Base-by-base conservation (phyloP, 768 basidiomycete genomes). In the Leccinum variicolor region DNA sequence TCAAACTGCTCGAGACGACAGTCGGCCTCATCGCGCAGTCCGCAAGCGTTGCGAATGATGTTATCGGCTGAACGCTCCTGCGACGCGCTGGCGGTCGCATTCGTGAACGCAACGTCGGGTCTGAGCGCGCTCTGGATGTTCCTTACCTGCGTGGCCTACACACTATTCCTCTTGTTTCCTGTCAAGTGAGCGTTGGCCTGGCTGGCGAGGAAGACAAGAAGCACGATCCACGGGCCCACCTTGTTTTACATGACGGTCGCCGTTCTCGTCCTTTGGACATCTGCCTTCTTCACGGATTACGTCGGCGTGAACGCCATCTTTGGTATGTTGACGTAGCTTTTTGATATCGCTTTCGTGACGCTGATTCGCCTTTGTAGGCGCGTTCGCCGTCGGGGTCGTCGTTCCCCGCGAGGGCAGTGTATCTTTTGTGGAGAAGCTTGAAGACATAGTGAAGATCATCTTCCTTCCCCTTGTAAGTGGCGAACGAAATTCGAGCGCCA, bases 231-330 rank as follows among this genome's bases (percentile, higher is more conserved):
- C 47, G 90, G 90, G 0, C 96, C 96, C 0, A 87, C 90, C 0
- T 85, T 94, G 60, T 79, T 86, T 60, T 94, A 94, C 73, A 95
- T 98, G 92, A 92, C 92, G 0, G 73, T 85, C 5, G 87, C 86
- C 28, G 87, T 96, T 58, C 71, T 97, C 15, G 68, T 92, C 17
- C 76, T 94, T 17, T 95, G 98, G 74, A 85, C 81, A 0, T 91
- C 87, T 2, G 89, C 95, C 0, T 98, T 96, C 75, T 88, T 98
- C 68, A 97, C 94, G 0, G 94, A 96, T 65, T 79, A 94, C 59
- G 92, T 98, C 64, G 96, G 94, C n/a, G 91, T 93, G 8, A 89
- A 93, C 67, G 88, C 93, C 19, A 93, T 96, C 59, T 96, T 96
- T 66, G 94, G 94, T 82, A 53, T 26, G 75, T 64, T 17, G 8